Evolutionary conservation across 1,284 basidiomycete species (phyloP), one percentile per base, ranked within the genome.

Genomic region (Ceraceosorus guamensis): DNA sequence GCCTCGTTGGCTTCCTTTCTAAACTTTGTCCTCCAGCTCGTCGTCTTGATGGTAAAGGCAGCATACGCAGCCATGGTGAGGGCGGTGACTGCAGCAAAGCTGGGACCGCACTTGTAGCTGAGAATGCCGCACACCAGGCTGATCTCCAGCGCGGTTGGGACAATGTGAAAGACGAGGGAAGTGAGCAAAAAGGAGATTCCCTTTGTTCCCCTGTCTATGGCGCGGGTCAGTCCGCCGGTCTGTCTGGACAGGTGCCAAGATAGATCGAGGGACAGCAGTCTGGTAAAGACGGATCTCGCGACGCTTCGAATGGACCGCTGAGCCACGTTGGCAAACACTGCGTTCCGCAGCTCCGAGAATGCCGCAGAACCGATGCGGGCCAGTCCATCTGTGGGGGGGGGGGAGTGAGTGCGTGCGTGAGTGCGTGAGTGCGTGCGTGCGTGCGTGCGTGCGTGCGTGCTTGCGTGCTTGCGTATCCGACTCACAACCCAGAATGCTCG

Each of bases 181-280:
- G 90, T 89, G 13, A 98, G 80, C 33, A 98, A 83, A 78, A 98
- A 98, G 0, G 90, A 91, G 66, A 98, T 96, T 45, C 93, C 95
- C 78, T 91, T 98, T 24, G 95, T 97, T 30, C 93, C 95, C 7
- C 93, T 82, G 77, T 98, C 93, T 67, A 98, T 98, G 5, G 95
- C 95, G 31, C 93, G 80, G 0, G 92, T 97, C 45, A 98, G 80
- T 5, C 93, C 95, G 43, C 93, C 95, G 0, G 93, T 98, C 73
- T 97, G 93, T 30, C 93, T 80, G 14, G 87, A 85, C 24, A 98
- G 81, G 73, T 98, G 93, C 78, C 97, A 98, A 59, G 84, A 85
- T 75, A 97, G 83, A 72, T 97, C 89, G 68, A 98, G 83, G 67
- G 87, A 83, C 61, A 98, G 82, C 0, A 98, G 79, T 73, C 98